These are phyloP conservation scores for Fusarium sp. DNA, from an alignment of 2,329 filamentous ascomycete genomes.

Conservation along the genomic window DNA sequence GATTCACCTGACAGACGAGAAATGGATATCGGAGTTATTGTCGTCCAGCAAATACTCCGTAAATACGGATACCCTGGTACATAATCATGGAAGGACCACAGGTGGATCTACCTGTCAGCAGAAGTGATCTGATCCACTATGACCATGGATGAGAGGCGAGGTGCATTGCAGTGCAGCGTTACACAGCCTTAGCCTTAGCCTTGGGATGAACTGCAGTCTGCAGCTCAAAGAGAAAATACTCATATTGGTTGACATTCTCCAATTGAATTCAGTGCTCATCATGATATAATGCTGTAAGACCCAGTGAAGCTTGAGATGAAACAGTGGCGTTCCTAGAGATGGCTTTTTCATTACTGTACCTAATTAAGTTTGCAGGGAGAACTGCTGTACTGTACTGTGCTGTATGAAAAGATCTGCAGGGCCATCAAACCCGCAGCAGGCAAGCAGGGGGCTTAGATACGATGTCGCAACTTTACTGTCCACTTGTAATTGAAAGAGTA, in stretches of 20 bases:
- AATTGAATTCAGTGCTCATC: not conserved
- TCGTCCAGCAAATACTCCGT: not conserved
- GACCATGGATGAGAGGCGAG: conserved; percentile 22
- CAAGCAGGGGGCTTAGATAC: not conserved
- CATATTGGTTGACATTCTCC: not conserved
- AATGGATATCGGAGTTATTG: not conserved
- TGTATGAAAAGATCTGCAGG: not conserved
- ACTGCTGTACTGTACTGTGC: not conserved
- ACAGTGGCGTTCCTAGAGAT: conserved; percentile 16
- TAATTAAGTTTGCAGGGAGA: conserved; percentile 5
- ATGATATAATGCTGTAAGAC: not conserved
- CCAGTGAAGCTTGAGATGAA: not conserved
- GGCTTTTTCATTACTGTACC: not conserved
- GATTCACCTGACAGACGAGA: not conserved
- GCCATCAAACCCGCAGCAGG: not conserved
- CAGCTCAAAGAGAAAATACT: not conserved
- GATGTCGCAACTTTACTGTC: not conserved
- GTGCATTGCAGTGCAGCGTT: conserved; percentile 15
- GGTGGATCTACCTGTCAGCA: conserved; percentile 22
- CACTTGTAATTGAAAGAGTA: not conserved
- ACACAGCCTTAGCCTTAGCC: conserved; percentile 9
- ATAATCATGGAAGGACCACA: not conserved
- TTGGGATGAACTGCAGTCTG: not conserved
- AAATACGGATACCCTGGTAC: not conserved
- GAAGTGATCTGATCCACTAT: conserved; percentile 8